These are phyloP conservation scores for Cladophialophora carrionii DNA, from an alignment of 2,329 filamentous ascomycete species.

Conservation along the genomic window DNA sequence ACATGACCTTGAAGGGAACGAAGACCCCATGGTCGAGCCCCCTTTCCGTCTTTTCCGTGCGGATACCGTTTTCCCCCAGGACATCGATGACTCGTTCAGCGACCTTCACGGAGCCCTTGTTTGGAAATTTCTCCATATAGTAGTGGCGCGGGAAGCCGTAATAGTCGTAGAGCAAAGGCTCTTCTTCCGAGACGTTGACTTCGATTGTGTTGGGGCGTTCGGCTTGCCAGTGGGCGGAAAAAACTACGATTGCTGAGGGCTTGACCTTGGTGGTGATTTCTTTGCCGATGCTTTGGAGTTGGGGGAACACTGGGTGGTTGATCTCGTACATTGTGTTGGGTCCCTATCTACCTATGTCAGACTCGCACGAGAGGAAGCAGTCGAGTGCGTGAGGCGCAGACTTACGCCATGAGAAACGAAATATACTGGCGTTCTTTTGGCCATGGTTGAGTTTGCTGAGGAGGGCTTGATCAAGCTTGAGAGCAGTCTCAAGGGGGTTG, in stretches of 20 bases:
- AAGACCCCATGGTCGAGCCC: slow-evolving; percentile 78
- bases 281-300: slow-evolving; percentile 66
- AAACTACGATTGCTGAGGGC: slow-evolving; percentile 72
- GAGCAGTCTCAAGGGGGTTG: slow-evolving; percentile 5
- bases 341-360: slow-evolving; percentile 14
- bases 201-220: slow-evolving; percentile 56
- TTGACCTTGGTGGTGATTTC: slow-evolving; percentile 73
- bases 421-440: slow-evolving; percentile 54
- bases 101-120: slow-evolving; percentile 63
- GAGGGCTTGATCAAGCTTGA: not conserved
- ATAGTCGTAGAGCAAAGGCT: slow-evolving; percentile 73
- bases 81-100: slow-evolving; percentile 61
- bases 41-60: slow-evolving; percentile 61
- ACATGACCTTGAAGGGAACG: slow-evolving; percentile 65
- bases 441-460: slow-evolving; percentile 19
- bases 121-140: slow-evolving; percentile 69
- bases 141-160: slow-evolving; percentile 72
- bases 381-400: slow-evolving; percentile 27
- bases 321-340: slow-evolving; percentile 71
- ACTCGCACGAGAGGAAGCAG: not conserved
- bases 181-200: slow-evolving; percentile 67
- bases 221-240: slow-evolving; percentile 78
- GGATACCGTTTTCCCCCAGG: slow-evolving; percentile 62
- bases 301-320: slow-evolving; percentile 66
- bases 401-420: slow-evolving; percentile 55